phyloP scores from a whole-genome alignment of 2,329 filamentous ascomycete species.

The Colletotrichum magnum region DNA sequence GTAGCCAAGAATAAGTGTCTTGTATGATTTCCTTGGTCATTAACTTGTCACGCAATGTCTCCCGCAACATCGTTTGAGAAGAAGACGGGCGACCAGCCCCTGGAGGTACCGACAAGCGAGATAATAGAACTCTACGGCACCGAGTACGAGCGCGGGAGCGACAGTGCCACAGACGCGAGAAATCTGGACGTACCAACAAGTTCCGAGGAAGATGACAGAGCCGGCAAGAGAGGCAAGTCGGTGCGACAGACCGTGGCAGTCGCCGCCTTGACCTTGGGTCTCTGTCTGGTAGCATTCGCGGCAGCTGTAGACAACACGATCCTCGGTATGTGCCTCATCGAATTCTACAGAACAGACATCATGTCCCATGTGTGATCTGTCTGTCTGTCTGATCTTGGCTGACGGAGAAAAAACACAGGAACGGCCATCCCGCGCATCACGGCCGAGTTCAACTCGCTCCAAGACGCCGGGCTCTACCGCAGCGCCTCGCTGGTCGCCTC shows the following conservation, averaged over 20 bases:
- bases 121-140: no score
- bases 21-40: no score
- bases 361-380: neutral
- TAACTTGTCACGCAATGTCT: no score
- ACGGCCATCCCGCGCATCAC: slow-evolving; percentile 41
- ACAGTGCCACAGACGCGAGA: no score
- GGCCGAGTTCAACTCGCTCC: slow-evolving; percentile 37
- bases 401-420: slow-evolving; percentile 43
- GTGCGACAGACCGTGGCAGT: neutral
- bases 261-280: neutral
- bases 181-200: neutral
- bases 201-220: neutral
- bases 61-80: no score
- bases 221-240: neutral
- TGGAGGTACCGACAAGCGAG: no score
- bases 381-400: slow-evolving; percentile 42
- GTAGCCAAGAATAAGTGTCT: no score
- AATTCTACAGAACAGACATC: neutral
- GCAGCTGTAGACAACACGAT: slow-evolving; percentile 20
- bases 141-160: no score
- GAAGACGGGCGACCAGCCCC: no score
- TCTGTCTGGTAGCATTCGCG: slow-evolving; percentile 18
- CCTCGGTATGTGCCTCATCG: neutral
- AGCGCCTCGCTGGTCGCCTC: slow-evolving; percentile 4
- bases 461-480: slow-evolving; percentile 31